These are phyloP conservation scores for Xylaria acuta DNA, from an alignment of 495 filamentous ascomycete species.

Conservation along the genomic window DNA sequence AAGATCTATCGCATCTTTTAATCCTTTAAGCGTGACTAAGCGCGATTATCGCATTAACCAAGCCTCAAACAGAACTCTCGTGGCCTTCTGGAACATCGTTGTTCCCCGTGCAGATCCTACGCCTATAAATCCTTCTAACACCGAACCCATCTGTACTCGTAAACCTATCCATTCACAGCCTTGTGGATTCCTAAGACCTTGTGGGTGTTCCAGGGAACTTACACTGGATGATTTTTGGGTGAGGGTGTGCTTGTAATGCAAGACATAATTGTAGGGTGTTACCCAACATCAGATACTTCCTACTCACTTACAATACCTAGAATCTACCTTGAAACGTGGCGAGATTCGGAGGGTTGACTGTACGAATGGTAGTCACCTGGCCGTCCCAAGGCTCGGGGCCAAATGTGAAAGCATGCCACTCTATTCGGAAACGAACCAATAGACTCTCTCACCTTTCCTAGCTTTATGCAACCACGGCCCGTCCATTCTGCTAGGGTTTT, in stretches of 20 bases:
- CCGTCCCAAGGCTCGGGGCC: not conserved
- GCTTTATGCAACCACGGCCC: not conserved
- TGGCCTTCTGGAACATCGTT: not conserved
- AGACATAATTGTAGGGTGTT: not conserved
- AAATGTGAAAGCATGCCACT: not conserved
- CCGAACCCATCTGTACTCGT: not conserved
- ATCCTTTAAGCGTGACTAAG: not conserved
- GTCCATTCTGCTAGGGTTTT: not conserved
- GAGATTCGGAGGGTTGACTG: not conserved
- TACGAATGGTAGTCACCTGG: not conserved
- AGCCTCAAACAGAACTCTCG: not conserved
- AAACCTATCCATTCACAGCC: conserved; percentile 12
- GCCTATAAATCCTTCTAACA: not conserved
- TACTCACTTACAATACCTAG: not conserved
- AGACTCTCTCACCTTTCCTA: not conserved
- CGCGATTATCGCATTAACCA: not conserved
- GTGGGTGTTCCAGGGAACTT: not conserved
- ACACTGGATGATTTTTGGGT: not conserved
- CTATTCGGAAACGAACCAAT: not conserved
- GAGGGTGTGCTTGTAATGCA: not conserved
- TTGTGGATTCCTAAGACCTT: not conserved
- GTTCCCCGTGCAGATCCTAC: not conserved
- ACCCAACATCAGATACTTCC: not conserved
- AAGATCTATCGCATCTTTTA: not conserved
- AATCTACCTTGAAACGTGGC: not conserved